Percentiles rank a stretch among this genome's conserved stretches.
Evolutionary conservation across 371 early-diverging fungal genomes (phyloP).

Genomic region (Choanephora cucurbitarum): DNA sequence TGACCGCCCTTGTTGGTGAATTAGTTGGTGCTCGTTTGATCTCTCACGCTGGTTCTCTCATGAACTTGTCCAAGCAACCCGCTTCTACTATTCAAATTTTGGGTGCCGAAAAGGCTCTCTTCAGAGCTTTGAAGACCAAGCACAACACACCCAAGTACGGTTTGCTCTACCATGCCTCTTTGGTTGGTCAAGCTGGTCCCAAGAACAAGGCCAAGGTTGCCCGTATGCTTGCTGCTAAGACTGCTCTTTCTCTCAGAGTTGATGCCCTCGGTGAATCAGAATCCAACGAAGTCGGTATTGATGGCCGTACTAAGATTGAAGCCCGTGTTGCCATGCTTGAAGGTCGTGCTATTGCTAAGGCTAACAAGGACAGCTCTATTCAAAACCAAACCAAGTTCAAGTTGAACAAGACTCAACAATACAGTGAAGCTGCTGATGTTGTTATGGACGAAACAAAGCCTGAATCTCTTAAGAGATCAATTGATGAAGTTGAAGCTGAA

Average conservation of each 20-base stretch:
- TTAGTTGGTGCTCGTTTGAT: conserved; percentile 92
- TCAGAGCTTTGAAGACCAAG: conserved; percentile 94
- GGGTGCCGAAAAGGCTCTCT: conserved; percentile 98
- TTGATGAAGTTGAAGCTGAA: conserved; percentile 48
- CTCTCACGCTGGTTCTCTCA: conserved; percentile 90
- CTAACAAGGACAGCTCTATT: conserved; percentile 56
- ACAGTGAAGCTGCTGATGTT: conserved; percentile 39
- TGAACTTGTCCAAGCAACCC: conserved; percentile 90
- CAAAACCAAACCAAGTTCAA: conserved; percentile 78
- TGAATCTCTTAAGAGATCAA: conserved; percentile 43
- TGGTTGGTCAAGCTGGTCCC: conserved; percentile 85
- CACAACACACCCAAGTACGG: conserved; percentile 98
- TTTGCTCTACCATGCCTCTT: conserved; percentile 89
- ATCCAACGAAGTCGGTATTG: conserved; percentile 81
- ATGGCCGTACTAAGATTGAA: conserved; percentile 85
- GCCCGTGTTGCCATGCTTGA: conserved; percentile 86
- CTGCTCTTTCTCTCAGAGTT: conserved; percentile 89
- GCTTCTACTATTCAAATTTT: conserved; percentile 96
- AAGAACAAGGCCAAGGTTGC: conserved; percentile 94
- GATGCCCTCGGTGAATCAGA: conserved; percentile 95
- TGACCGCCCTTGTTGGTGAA: conserved; percentile 91
- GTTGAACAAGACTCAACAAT: conserved; percentile 47
- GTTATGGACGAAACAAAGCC: conserved; percentile 43
- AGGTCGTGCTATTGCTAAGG: conserved; percentile 52
- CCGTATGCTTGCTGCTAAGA: conserved; percentile 91